Conservation (phyloP, 1,284 basidiomycete genomes). For the Trichosporon ovoides region DNA sequence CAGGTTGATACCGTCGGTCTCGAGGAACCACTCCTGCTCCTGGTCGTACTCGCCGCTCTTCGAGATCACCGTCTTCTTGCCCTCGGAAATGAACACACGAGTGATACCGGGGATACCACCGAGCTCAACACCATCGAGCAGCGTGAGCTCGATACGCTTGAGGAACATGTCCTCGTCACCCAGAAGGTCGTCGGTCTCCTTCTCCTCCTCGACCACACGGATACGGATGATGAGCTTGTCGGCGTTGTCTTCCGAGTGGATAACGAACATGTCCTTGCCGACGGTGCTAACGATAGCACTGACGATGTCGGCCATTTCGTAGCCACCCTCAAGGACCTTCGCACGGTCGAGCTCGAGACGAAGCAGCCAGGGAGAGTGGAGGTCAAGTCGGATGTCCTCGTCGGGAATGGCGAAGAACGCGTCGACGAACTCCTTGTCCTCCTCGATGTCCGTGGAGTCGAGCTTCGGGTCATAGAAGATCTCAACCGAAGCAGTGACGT, state of each 20-base stretch:
- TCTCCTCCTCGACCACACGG: conserved; percentile 80
- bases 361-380: conserved; percentile 94
- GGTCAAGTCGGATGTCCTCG: conserved; percentile 85
- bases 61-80: conserved; percentile 65
- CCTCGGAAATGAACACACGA: conserved; percentile 89
- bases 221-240: conserved; percentile 96
- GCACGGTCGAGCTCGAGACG: conserved; percentile 94
- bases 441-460: conserved; percentile 87
- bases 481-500: conserved; percentile 91
- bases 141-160: conserved; percentile 89
- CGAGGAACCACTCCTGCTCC: conserved; percentile 86
- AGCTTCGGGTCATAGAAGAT: conserved; percentile 98
- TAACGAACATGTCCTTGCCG: conserved; percentile 94
- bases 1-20: conserved; percentile 94
- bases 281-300: conserved; percentile 90
- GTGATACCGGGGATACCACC: conserved; percentile 84
- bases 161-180: conserved; percentile 96
- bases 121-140: conserved; percentile 91
- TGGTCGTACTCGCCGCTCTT: conserved; percentile 56
- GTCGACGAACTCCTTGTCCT: conserved; percentile 93
- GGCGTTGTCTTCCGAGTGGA: conserved; percentile 98
- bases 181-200: conserved; percentile 76
- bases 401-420: conserved; percentile 99
- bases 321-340: conserved; percentile 95
- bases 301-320: conserved; percentile 94